Conservation (phyloP, 139 green algal genomes). For the Picochlorum sp. region DNA sequence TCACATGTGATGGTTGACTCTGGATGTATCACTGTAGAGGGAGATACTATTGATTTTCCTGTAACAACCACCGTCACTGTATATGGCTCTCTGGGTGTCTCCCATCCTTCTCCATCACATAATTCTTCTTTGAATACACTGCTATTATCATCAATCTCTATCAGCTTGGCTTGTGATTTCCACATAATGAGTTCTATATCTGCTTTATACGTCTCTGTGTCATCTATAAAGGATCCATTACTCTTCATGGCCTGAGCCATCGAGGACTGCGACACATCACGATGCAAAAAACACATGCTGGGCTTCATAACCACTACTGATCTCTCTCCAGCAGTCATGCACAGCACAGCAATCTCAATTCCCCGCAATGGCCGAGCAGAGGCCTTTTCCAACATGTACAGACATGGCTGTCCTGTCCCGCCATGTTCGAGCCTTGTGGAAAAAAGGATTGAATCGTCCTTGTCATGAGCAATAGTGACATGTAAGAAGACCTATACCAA, state of each 20-base stretch:
- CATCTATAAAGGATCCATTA: slow-evolving; percentile 36
- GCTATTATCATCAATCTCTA: no score
- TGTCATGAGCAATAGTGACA: slow-evolving; percentile 10
- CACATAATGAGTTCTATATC: background rate
- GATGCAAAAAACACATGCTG: slow-evolving; percentile 46
- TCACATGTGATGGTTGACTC: slow-evolving; percentile 4
- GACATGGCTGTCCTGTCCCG: slow-evolving; percentile 46
- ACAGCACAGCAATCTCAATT: slow-evolving; percentile 65
- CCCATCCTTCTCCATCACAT: slow-evolving; percentile 50
- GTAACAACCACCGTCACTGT: background rate
- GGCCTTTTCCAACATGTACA: slow-evolving; percentile 51
- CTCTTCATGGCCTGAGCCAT: slow-evolving; percentile 29
- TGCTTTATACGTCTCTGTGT: slow-evolving; percentile 44
- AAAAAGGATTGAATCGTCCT: slow-evolving; percentile 32
- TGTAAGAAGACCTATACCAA: slow-evolving; percentile 21
- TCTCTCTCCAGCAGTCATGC: slow-evolving; percentile 46
- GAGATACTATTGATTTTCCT: background rate
- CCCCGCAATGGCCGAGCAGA: slow-evolving; percentile 44
- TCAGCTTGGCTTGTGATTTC: no score
- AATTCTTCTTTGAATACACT: slow-evolving; percentile 30
- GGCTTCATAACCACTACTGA: slow-evolving; percentile 52
- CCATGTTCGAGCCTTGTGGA: slow-evolving; percentile 47
- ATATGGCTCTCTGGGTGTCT: slow-evolving; percentile 54
- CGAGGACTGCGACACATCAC: slow-evolving; percentile 48
- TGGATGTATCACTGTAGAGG: no score